Base-by-base conservation (phyloP, 1,139 yeast genomes). In the Yamadazyma pseudoaaseri region DNA sequence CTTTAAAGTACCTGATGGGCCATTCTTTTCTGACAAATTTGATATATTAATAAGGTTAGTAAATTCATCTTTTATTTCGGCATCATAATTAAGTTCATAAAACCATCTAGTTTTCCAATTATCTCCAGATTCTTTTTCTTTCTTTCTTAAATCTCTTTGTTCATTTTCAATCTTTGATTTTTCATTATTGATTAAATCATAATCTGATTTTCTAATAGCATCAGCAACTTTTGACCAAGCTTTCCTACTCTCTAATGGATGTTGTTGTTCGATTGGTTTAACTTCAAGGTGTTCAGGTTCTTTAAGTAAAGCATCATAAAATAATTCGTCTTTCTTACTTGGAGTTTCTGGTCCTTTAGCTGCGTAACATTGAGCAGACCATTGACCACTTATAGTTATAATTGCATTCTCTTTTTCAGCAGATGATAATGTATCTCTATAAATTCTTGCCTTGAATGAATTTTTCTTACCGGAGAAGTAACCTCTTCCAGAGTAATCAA, bases 401-500 rank as follows among this genome's bases (percentile, higher is more conserved):
- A 89, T 59, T 2, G 94, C 85, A 40, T 79, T 76, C 33, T 74
- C 79, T 54, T 83, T 77, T 39, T 59, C 51, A 16, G 59, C 53
- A 24, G 81, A 65, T 13, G 73, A 72, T 22, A 70, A 61, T 36
- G 60, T 60, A 52, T 75, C 76, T 47, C 76, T 73, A 58, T 60
- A 84, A 38, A 90, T 75, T 52, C 90, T 74, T 23, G 96, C 95
- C 64, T 87, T 90, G 67, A 83, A 89, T 7, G 90, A 65, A 64
- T 92, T 90, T 68, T 89, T 90, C 70, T 89, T 90, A 46, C 98
- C 98, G n/a, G 89, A 75, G 54, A 92, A 86, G 67, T 89, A 92
- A 17, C 98, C 98, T 58, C 92, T 80, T 23, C 98, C 98, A 28
- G 86, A 72, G 61, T 77, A 92, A 50, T 86, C 96, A 45, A 92